These are phyloP conservation scores for Trametes sp. DNA, from an alignment of 1,284 basidiomycete species.

Conservation along the genomic window DNA sequence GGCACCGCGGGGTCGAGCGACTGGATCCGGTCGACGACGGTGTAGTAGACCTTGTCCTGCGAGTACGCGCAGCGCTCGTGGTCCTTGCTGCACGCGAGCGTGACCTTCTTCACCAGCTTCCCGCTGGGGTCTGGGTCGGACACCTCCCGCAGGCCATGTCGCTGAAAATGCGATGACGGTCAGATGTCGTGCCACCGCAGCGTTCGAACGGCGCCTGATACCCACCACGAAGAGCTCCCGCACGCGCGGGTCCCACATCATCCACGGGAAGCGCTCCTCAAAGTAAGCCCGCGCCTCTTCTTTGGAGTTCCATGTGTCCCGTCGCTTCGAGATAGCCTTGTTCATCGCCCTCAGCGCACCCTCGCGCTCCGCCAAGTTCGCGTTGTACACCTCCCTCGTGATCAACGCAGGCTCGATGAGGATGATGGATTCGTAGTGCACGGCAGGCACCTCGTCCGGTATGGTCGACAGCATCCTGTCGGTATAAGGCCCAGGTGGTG, in stretches of 20 bases:
- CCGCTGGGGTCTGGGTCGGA: not conserved
- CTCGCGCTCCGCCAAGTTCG: slow-evolving; percentile 18
- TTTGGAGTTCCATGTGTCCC: slow-evolving; percentile 25
- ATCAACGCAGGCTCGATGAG: slow-evolving; percentile 29
- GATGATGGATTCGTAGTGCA: slow-evolving; percentile 21
- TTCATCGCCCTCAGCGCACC: slow-evolving; percentile 17
- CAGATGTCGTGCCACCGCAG: not conserved
- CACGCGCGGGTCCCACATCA: slow-evolving; percentile 28
- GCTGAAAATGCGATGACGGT: slow-evolving; percentile 1
- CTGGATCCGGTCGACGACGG: slow-evolving; percentile 14
- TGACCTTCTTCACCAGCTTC: slow-evolving; percentile 1
- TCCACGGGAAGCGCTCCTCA: slow-evolving; percentile 28
- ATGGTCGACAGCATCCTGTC: slow-evolving; percentile 12
- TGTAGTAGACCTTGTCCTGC: slow-evolving; percentile 16
- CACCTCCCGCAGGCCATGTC: slow-evolving; percentile 16
- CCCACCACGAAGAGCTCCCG: slow-evolving; percentile 28
- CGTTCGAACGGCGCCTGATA: not conserved
- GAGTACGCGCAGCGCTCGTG: slow-evolving; percentile 20
- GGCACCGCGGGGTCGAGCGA: slow-evolving; percentile 12
- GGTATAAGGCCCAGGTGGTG: not conserved
- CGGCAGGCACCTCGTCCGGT: slow-evolving; percentile 6
- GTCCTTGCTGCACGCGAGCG: slow-evolving; percentile 19
- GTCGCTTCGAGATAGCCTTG: slow-evolving; percentile 22
- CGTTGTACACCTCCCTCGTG: slow-evolving; percentile 21
- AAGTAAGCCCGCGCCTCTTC: slow-evolving; percentile 28